Base-by-base conservation (phyloP, 2,329 filamentous ascomycete species). In the Trichoderma atroviride region DNA sequence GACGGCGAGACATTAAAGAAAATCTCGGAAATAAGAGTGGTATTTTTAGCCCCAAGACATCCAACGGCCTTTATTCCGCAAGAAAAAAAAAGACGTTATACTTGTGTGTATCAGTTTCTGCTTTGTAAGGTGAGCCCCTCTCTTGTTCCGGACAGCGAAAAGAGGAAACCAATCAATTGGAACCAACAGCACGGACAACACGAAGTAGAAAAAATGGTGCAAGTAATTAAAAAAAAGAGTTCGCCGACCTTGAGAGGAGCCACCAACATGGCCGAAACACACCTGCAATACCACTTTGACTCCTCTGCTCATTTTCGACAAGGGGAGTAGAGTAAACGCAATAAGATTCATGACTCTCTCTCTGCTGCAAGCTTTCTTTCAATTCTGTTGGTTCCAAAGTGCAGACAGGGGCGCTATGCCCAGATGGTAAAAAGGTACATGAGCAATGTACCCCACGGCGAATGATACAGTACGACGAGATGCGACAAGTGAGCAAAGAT, bases 311-410 rank as follows among this genome's bases (percentile, higher is more conserved):
- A 19, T 63, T 40, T 40, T 24, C 11, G 47, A 10, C 47, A n/a
- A 43, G 50, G 47, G 47, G 60, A n/a, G 33, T 27, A 27, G 19
- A 52, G 13, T 14, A 27, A 14, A 31, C 13, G 35, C 52, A 13
- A 65, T 24, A 22, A 56, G 62, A 29, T 27, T 33, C 59, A 62
- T 65, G 62, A 40, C 62, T 65, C n/a, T n/a, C n/a, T n/a, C n/a
- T n/a, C 62, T 64, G 33, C 33, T 60, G 47, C 47, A 24, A 50
- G 47, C 47, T 35, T 35, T 13, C 33, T 35, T 14, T 35, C 33
- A 27, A 27, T 56, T 37, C 11, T 56, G 62, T 65, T 62, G 59
- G 59, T 52, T 62, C 59, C 10, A 55, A 55, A 16, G 60, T 63
- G 52, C 60, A 52, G 13, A 35, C 16, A 47, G 29, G 29, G 4